Base-by-base conservation (phyloP, 768 basidiomycete species). In the Mycena floridula region DNA sequence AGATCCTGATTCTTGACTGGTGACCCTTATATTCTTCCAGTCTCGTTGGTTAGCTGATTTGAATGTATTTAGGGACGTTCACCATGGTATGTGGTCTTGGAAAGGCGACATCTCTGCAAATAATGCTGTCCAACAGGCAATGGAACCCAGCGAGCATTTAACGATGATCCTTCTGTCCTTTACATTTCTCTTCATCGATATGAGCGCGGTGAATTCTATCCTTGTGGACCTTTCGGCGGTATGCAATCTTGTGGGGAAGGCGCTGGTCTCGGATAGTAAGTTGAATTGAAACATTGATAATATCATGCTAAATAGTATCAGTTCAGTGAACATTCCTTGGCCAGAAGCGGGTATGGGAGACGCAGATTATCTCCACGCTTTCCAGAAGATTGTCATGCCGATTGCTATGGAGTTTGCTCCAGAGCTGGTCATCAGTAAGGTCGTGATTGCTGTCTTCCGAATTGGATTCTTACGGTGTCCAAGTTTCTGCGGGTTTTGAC, bases 401-500 rank as follows among this genome's bases (percentile, higher is more conserved):
- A 95, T 99, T 48, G 94, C 91, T 0, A 77, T 92, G 63, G 96
- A 99, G 63, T 99, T 97, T 60, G 81, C 86, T 0, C 96, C 96
- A 2, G 94, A 99, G 50, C 72, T 98, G 4, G 91, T 99, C 5
- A 93, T 98, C 50, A 90, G 96, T 97, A 54, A 45, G 89, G 70
- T 4, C 25, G 18, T 9, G 18, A 9, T 6, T 27, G 2, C 35
- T 39, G 2, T 37, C 27, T 22, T 20, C 28, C 16, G 9, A 15
- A 37, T 44, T 38, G n/a, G 25, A 20, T 22, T 16, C 26, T 15
- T 8, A 20, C 25, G n/a, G 11, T 23, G 16, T 44, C 7, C 40
- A n/a, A 99, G 96, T 99, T 56, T 97, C 95, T 7, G 92, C 96
- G 15, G 96, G 96, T 3, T 99, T 97, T 57, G 96, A 99, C 57